A percentile compares a stretch with the other conserved stretches of the same genome.
Evolutionary conservation across 2,329 filamentous ascomycete species (phyloP).

Genomic region (Aspergillus persii): DNA sequence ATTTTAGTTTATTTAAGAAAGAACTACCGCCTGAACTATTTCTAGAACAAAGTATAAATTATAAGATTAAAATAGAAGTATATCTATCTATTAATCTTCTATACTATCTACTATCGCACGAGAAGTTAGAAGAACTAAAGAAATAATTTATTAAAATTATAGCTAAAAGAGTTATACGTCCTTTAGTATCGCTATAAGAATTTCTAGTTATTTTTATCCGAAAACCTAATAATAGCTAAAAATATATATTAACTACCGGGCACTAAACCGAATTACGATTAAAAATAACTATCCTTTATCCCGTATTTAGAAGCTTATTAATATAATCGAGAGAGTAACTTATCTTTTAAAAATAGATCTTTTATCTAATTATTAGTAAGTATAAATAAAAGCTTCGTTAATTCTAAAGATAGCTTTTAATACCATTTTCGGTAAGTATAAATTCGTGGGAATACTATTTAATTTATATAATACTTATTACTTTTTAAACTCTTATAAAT

Average conservation of each 20-base stretch:
- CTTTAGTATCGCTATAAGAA: neutral
- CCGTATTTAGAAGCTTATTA: neutral
- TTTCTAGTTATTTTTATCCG: neutral
- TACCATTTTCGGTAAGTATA: neutral
- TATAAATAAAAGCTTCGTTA: neutral
- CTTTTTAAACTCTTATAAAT: neutral
- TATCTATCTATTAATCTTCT: too few species aligned
- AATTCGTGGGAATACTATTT: neutral
- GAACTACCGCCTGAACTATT: too few species aligned
- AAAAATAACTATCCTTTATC: neutral
- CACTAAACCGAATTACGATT: neutral
- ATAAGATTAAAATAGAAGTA: too few species aligned
- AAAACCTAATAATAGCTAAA: neutral
- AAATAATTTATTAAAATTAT: neutral
- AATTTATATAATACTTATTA: neutral
- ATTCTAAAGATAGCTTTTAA: neutral
- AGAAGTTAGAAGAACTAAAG: neutral
- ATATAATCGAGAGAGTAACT: neutral
- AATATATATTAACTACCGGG: neutral
- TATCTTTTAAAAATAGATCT: neutral
- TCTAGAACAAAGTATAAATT: too few species aligned
- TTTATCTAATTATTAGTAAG: neutral
- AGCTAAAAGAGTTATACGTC: neutral
- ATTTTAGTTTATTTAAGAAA: too few species aligned
- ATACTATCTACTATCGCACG: too few species aligned